Evolutionary conservation across 1,284 basidiomycete species (phyloP).

Genomic region (Marasmius oreades): DNA sequence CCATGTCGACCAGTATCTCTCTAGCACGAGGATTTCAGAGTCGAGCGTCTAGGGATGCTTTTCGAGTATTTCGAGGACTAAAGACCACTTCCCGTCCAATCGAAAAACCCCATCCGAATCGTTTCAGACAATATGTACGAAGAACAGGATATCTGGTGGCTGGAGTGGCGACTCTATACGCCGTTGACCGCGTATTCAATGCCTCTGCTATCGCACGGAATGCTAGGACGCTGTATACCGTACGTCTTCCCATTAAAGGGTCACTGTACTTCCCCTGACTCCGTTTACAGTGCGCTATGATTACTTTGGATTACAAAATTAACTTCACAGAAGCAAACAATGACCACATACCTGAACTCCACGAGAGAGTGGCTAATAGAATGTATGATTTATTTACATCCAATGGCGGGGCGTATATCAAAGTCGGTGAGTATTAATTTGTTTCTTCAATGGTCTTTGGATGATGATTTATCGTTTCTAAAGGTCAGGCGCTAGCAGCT

Average conservation of each 20-base stretch:
- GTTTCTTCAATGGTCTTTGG: not conserved
- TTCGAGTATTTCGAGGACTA: not conserved
- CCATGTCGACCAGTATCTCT: not conserved
- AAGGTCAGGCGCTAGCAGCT: constrained; percentile 75
- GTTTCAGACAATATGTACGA: constrained; percentile 20
- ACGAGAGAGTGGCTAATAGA: constrained; percentile 78
- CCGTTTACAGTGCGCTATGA: constrained; percentile 49
- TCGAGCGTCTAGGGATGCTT: not conserved
- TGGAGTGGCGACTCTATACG: constrained; percentile 44
- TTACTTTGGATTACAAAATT: constrained; percentile 78
- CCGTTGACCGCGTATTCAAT: constrained; percentile 57
- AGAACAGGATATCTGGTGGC: constrained; percentile 34
- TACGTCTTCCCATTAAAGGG: constrained; percentile 24
- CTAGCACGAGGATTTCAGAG: not conserved
- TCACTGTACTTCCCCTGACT: not conserved
- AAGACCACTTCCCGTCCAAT: not conserved
- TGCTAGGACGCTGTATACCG: constrained; percentile 64
- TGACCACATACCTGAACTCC: constrained; percentile 72
- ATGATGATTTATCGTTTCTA: not conserved
- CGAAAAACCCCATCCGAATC: constrained; percentile 8
- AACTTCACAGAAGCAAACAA: constrained; percentile 72
- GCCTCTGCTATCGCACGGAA: constrained; percentile 67
- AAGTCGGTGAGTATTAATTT: constrained; percentile 59
- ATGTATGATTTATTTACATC: constrained; percentile 71
- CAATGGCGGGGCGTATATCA: constrained; percentile 88